Evolutionary conservation across 1,139 yeast species (phyloP).

Genomic region (Kodamaea derodonti): DNA sequence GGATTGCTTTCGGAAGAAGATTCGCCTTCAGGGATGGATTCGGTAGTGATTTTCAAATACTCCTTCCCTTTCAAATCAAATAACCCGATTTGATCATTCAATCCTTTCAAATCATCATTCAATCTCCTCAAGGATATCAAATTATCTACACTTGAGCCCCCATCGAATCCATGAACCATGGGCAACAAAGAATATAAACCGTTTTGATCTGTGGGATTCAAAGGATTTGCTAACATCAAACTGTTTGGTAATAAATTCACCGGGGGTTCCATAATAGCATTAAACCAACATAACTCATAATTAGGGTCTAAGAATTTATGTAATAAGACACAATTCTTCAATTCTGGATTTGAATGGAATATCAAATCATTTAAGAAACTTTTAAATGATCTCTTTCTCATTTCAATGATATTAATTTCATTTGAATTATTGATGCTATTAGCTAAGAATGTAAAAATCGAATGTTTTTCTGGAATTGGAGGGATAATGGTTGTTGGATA

Average conservation of each 20-base stretch:
- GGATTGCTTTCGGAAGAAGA: too few species aligned
- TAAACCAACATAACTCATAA: constrained; percentile 45
- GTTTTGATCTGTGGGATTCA: constrained; percentile 44
- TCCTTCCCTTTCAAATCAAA: constrained; percentile 26
- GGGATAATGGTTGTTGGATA: constrained; percentile 52
- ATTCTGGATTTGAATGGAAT: constrained; percentile 22
- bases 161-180: constrained; percentile 34
- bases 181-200: constrained; percentile 44
- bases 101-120: constrained; percentile 34
- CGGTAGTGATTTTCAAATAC: too few species aligned
- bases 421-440: constrained; percentile 37
- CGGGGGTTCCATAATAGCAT: constrained; percentile 47
- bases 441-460: constrained; percentile 39
- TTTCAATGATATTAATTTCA: constrained; percentile 38
- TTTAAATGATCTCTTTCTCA: constrained; percentile 38
- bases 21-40: too few species aligned
- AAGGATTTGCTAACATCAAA: constrained; percentile 40
- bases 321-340: constrained; percentile 30
- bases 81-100: constrained; percentile 33
- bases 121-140: constrained; percentile 30
- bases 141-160: constrained; percentile 29
- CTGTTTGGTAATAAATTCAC: constrained; percentile 38
- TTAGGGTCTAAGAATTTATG: constrained; percentile 48
- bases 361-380: constrained; percentile 36
- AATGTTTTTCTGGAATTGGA: constrained; percentile 58